Evolutionary conservation across 2,329 filamentous ascomycete species (phyloP), one percentile per base, ranked within the genome.

Genomic region (Dryadomyces quercivorus): DNA sequence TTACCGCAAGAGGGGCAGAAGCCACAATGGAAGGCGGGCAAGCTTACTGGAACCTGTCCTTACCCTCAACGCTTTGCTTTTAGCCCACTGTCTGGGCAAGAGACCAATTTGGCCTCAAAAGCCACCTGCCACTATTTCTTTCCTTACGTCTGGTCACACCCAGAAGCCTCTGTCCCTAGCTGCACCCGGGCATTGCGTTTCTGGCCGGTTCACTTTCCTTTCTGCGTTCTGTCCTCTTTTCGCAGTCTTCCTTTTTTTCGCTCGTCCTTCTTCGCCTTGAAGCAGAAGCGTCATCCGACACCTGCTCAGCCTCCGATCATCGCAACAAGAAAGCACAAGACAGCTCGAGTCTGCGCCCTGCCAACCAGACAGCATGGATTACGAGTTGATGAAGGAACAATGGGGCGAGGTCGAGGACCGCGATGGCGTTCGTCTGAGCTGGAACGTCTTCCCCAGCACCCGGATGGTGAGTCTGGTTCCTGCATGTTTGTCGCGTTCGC

Each of bases 371-470:
- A 61, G 45, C 50, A 95, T 95, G 90, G 91, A 95, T 69, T 95
- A 89, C 77, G 91, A 96, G 70, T 80, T 84, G 62, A 75, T 95
- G 62, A 96, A 96, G 74, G 91, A 96, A 72, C 86, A 92, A 74
- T 96, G 91, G 91, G 89, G 85, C 65, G 90, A 96, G 69, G 85
- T 95, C 56, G 93, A 98, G 75, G 93, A 98, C 66, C 84, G 88
- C 63, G 93, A 98, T 82, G 93, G 93, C 58, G 82, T 97, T 65
- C 85, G 93, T 59, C 78, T 98, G 61, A 96, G 92, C 72, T 98
- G 93, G 93, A 98, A 98, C 69, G 94, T 94, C 58, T 95, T 98
- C 66, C 93, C 93, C 51, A 96, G 91, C 75, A 92, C 92, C 66
- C 89, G 93, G 69, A 96, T 98, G 90, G 91, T 89, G 63, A 63